Base-by-base conservation (phyloP, 1,139 yeast species). In the Arxiozyma telluris region DNA sequence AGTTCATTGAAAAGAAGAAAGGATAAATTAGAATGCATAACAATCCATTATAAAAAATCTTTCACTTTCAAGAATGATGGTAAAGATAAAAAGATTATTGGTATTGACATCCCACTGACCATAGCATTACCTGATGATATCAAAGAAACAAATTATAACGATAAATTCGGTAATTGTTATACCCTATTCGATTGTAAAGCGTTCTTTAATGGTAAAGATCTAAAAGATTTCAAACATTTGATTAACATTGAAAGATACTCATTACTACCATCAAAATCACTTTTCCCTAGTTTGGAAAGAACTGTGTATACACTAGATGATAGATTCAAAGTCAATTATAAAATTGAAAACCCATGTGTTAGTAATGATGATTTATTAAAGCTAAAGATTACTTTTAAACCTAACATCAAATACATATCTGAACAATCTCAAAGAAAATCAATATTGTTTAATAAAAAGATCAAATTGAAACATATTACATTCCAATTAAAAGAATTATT, bases 61-160 rank as follows among this genome's bases (percentile, higher is more conserved):
- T 72, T 66, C 73, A 74, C 53, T 71, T 74, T 60, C 22, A 46
- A 39, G 22, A 43, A 27, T 9, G 30, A 61, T 69, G 59, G 65
- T 68, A 53, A 57, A 71, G 71, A 43, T 60, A 52, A 41, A 41
- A 51, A 53, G 23, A 45, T 50, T 21, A 60, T 82, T 9, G 87
- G 84, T 0, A 62, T 82, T 39, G 87, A 83, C 60, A 65, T 83
- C 4, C 88, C 88, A 0, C 67, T 83, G 46, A 69, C 83, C 12
- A 75, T 83, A 41, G 83, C 83, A 0, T 65, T 83, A n/a, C 83
- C 82, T 0, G 75, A 74, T 54, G 81, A 80, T 54, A 72, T 81
- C 6, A 71, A 75, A 9, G 75, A 83, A 27, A 73, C 76, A 1
- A 68, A 71, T 42, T 70, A 63, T 44, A 69, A 72, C 45, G 50